Percentiles rank a stretch among this genome's conserved stretches.
These are phyloP conservation scores for Chaetomium olivaceum DNA, from an alignment of 2,329 filamentous ascomycete species.

Conservation along the genomic window DNA sequence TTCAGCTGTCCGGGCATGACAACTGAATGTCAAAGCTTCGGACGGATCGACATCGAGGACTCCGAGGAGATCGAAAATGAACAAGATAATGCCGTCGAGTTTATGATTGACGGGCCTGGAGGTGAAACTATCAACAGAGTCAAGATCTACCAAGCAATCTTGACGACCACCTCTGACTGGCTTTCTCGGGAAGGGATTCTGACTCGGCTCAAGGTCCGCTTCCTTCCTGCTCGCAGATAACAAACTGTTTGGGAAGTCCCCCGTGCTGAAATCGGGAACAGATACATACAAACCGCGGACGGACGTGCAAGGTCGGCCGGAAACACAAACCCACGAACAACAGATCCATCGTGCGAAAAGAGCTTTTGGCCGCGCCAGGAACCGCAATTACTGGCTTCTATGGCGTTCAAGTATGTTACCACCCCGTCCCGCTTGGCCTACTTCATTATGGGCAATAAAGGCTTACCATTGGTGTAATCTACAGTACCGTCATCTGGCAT, in stretches of 20 bases:
- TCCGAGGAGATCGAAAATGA: not conserved
- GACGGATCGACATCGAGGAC: not conserved
- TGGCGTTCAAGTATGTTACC: not conserved
- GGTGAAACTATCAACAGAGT: conserved; percentile 5
- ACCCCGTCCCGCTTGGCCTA: too few species aligned
- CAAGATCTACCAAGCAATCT: not conserved
- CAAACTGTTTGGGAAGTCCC: not conserved
- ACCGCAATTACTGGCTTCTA: conserved; percentile 3
- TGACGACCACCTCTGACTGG: not conserved
- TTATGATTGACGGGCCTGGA: conserved; percentile 6
- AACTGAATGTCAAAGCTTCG: not conserved
- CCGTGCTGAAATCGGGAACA: not conserved
- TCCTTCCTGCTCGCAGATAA: too few species aligned
- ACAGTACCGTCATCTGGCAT: too few species aligned
- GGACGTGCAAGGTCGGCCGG: not conserved
- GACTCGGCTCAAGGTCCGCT: not conserved
- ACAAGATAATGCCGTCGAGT: not conserved
- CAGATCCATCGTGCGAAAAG: not conserved
- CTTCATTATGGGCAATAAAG: too few species aligned
- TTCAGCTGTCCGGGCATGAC: not conserved
- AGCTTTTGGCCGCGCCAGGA: not conserved
- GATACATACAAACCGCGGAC: conserved; percentile 12
- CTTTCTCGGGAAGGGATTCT: not conserved
- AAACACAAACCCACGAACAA: not conserved
- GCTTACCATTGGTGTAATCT: too few species aligned